Percentiles rank a stretch among this genome's conserved stretches.
These are phyloP conservation scores for Hirschioporus abietinus DNA, from an alignment of 768 basidiomycete species.

Conservation along the genomic window DNA sequence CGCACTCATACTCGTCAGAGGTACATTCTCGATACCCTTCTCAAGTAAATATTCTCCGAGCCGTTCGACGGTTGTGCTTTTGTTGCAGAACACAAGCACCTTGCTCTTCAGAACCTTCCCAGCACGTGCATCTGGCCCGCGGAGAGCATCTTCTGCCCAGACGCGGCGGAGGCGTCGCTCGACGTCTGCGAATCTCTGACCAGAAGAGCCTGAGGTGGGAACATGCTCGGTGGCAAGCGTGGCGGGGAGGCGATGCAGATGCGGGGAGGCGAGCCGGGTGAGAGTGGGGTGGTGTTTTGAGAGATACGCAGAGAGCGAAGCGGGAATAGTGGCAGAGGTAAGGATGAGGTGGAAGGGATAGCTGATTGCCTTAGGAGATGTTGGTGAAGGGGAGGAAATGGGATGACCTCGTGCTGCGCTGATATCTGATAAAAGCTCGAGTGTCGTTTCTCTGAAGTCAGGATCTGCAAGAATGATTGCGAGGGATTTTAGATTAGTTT, in stretches of 20 bases:
- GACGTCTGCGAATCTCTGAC: constrained; percentile 77
- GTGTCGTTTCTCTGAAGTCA: constrained; percentile 76
- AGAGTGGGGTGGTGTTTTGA: constrained; percentile 55
- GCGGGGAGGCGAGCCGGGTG: constrained; percentile 74
- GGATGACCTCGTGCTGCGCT: constrained; percentile 51
- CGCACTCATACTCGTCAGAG: constrained; percentile 59
- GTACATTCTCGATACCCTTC: constrained; percentile 57
- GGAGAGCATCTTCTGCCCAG: constrained; percentile 62
- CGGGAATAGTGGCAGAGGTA: constrained; percentile 84
- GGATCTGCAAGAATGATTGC: constrained; percentile 43
- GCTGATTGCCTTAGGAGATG: constrained; percentile 17
- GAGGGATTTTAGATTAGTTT: constrained; percentile 3
- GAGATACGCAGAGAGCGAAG: constrained; percentile 62
- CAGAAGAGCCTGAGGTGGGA: constrained; percentile 54
- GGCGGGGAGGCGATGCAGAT: constrained; percentile 72
- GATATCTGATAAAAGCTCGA: constrained; percentile 65
- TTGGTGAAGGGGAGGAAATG: constrained; percentile 14
- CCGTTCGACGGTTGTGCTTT: constrained; percentile 57
- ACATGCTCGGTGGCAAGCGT: constrained; percentile 69
- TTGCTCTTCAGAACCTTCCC: constrained; percentile 43
- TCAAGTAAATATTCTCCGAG: constrained; percentile 53
- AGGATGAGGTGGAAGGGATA: constrained; percentile 82
- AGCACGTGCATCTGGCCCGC: constrained; percentile 15
- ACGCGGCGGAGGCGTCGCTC: constrained; percentile 66
- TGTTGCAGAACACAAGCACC: constrained; percentile 82